Evolutionary conservation across 441 rosid species (phyloP), one percentile per base, ranked within the genome.

Genomic region (Iberis amara): DNA sequence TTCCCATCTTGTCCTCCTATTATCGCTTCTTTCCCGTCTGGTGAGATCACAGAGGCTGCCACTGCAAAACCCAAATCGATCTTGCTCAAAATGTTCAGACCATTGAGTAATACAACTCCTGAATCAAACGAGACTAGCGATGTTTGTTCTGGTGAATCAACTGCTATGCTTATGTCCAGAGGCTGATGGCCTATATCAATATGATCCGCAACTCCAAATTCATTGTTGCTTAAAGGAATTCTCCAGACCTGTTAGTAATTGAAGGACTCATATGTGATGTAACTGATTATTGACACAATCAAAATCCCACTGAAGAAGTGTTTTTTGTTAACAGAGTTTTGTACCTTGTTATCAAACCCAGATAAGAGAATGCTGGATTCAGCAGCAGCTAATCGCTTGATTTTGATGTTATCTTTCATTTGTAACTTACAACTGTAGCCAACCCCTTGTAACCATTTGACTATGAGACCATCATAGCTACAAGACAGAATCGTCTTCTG

Each of bases 331-430:
- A 1, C 21, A 18, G 21, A 18, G 21, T 9, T 30, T 46, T 46
- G 38, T 46, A 90, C 96, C 96, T 87, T 83, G 61, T 81, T 90
- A 74, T 86, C 95, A 69, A 82, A 86, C 50, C 96, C 98, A 31
- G 92, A 73, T 24, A 89, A 76, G 68, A 87, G 66, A 68, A 87
- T 73, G 74, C 73, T 76, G 46, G 82, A 86, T 50, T 73, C 86
- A 51, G 62, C 66, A 41, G 79, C 77, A 5, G 66, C 77, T 59
- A 79, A 65, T 55, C 82, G 69, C 65, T 79, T 82, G 41, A 79
- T 82, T 41, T 74, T 75, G 33, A 71, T 63, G 61, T 77, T 80
- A 68, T 86, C 95, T 73, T 79, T 90, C 73, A 68, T 63, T 33
- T 65, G 68, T 46, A 79, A 54, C 72, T 68, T 76, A 47, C 82